Percentiles rank a stretch among this genome's conserved stretches.
Conservation (phyloP, 2,329 filamentous ascomycete species). For the Cryphonectria parasitica region DNA sequence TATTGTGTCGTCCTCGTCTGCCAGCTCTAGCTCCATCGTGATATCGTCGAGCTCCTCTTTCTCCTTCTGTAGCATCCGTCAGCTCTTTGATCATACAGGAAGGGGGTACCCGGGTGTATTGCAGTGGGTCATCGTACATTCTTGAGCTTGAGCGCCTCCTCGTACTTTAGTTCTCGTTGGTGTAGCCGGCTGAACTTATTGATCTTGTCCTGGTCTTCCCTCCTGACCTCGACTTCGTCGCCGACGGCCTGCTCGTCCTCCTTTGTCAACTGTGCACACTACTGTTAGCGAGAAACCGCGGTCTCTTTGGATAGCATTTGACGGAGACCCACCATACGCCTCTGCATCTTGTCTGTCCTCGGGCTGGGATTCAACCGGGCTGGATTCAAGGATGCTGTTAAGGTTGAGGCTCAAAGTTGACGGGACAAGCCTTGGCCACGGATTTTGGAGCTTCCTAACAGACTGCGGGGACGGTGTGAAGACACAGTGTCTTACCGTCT, state of each 20-base stretch:
- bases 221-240: slow-evolving; percentile 90
- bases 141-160: slow-evolving; percentile 81
- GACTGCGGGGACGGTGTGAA: slow-evolving; percentile 27
- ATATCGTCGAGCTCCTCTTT: slow-evolving; percentile 98
- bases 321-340: slow-evolving; percentile 59
- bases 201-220: slow-evolving; percentile 98
- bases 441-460: neutral
- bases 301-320: fast-evolving
- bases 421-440: neutral
- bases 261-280: slow-evolving; percentile 73
- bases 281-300: slow-evolving; percentile 26
- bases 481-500: slow-evolving; percentile 7
- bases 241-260: slow-evolving; percentile 82
- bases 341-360: slow-evolving; percentile 48
- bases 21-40: slow-evolving; percentile 86
- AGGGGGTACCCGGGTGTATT: too few relatives aligned
- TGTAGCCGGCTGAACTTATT: slow-evolving; percentile 96
- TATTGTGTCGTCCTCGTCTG: slow-evolving; percentile 91
- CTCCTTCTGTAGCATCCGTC: slow-evolving; percentile 71
- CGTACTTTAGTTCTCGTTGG: slow-evolving; percentile 76
- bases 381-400: neutral
- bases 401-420: slow-evolving; percentile 5
- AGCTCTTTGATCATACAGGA: slow-evolving; percentile 16
- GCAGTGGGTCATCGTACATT: slow-evolving; percentile 58
- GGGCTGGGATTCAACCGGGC: neutral